Base-by-base conservation (phyloP, 1,284 basidiomycete species). In the Calocybe gambosa region DNA sequence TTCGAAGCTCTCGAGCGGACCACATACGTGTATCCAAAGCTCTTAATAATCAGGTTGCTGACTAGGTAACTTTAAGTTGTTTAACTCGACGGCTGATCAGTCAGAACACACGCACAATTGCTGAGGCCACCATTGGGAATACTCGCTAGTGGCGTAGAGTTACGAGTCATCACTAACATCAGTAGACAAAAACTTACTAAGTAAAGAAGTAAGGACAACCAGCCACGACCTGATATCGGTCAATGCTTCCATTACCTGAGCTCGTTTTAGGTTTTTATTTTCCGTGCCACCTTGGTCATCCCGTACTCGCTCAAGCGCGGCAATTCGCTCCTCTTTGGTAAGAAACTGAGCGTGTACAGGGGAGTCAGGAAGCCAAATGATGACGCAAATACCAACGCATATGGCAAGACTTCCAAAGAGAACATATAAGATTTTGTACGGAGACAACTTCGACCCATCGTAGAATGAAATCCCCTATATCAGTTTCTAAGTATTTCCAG, bases 11-110 rank as follows among this genome's bases (percentile, higher is more conserved):
- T 25, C 39, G 16, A 21, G 20, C 9, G 34, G 28, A 6, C 29
- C 64, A n/a, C 74, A 12, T 60, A 80, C 74, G 75, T 78, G 51
- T 82, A 85, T n/a, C 82, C 82, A 54, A 85, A 82, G 50, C 65
- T 71, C 61, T 75, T 75, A 61, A 82, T 75, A 49, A 80, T 74
- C n/a, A 80, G 62, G 54, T 80, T 80, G 55, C 77, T 75, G 59
- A 79, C 80, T 81, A 44, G 42, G 23, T 38, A 15, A 25, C 15
- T 35, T 25, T 34, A 37, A n/a, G n/a, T n/a, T n/a, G 29, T 28
- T 25, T n/a, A 12, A 9, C 15, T 16, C 26, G 16, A 20, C 3
- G 15, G 0, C 26, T 7, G 5, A 26, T 19, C 43, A 47, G 31
- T 26, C 13, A 42, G n/a, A 15, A 39, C 28, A 19, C 3, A 64